Evolutionary conservation across 1,284 basidiomycete species (phyloP), one percentile per base, ranked within the genome.

Genomic region (Pascua guehoae): DNA sequence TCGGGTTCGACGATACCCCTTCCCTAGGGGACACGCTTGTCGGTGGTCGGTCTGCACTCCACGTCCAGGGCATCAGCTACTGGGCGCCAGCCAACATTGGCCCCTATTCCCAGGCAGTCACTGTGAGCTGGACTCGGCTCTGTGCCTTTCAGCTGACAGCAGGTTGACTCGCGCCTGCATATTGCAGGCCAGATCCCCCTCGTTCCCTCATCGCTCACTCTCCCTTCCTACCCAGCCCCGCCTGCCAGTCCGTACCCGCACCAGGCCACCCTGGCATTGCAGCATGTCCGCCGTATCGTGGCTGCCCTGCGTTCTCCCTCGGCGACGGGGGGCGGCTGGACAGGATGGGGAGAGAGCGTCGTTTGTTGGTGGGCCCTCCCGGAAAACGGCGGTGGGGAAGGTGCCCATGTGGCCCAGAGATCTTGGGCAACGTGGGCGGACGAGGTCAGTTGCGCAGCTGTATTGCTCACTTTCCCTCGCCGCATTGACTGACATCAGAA

Each of bases 1-100:
- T 89, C 11, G 89, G 90, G 1, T 87, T 82, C 65, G 71, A 78
- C 40, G 72, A 72, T 41, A 5, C 17, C 2, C 36, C 52, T 10
- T 11, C n/a, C 5, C 8, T n/a, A 32, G 4, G 41, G 41, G 40
- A 16, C 15, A 8, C 12, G 15, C 41, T 14, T 5, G 49, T 56
- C 5, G 58, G 58, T 24, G 52, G 45, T 17, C 49, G 92, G 39
- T 84, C 84, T 53, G 86, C 88, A 0, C 79, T 98, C 40, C 96
- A 99, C 71, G 94, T 98, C 0, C 96, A 98, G 76, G 85, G 91
- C 14, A 74, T 95, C 53, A 95, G 91, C 71, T 98, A 98, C 73
- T 99, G 96, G 96, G 95, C 95, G 15, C 93, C 96, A 10, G 95
- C 96, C 2, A 98, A 98, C 73, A 98, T 99, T 55, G 96, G 96